Conservation (phyloP, 345 rosid species). For the Theobroma cacao region DNA sequence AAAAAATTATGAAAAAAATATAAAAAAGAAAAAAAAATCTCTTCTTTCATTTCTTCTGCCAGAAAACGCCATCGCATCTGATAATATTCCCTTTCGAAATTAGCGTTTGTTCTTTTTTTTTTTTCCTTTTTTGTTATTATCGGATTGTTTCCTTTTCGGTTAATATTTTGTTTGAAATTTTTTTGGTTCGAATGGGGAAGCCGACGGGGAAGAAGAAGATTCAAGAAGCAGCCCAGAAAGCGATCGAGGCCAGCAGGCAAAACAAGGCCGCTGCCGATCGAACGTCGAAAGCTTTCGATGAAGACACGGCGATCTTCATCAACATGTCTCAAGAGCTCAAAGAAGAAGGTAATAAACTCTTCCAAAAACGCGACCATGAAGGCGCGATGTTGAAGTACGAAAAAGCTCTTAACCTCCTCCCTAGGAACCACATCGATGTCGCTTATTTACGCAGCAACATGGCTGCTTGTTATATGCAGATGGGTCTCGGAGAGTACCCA, state of each 20-base stretch:
- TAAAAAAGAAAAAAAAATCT: not conserved
- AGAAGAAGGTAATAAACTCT: constrained; percentile 91
- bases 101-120: not conserved
- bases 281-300: constrained; percentile 73
- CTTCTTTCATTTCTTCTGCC: not conserved
- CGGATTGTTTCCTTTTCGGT: not conserved
- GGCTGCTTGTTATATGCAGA: constrained; percentile 94
- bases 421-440: constrained; percentile 71
- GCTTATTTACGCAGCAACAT: constrained; percentile 78
- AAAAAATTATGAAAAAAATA: not conserved
- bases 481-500: constrained; percentile 96
- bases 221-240: constrained; percentile 32
- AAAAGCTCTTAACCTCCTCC: constrained; percentile 89
- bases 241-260: constrained; percentile 34
- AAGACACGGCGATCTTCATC: constrained; percentile 88
- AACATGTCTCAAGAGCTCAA: constrained; percentile 89
- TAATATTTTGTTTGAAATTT: not conserved
- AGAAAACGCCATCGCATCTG: not conserved
- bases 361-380: constrained; percentile 87
- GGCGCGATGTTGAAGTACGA: constrained; percentile 94
- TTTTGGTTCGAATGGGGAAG: constrained; percentile 62
- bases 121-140: not conserved
- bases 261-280: constrained; percentile 43
- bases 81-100: not conserved
- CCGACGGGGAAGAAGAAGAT: constrained; percentile 86